Percentiles rank a stretch among this genome's conserved stretches.
Conservation (phyloP, 305 asterid genomes). For the Lippia alba region DNA sequence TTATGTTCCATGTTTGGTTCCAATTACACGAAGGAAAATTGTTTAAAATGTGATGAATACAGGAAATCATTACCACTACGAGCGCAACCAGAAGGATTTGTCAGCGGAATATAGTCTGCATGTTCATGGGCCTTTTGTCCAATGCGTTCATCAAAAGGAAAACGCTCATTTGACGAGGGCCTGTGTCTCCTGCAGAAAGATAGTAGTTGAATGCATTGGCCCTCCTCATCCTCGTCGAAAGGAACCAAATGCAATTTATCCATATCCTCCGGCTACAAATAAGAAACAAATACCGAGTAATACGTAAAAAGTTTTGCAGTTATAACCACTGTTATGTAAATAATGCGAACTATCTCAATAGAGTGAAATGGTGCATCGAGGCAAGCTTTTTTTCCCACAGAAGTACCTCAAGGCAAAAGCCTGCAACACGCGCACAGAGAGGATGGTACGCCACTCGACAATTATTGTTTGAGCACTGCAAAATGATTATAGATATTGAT, state of each 20-base stretch:
- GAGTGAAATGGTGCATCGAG: conserved; percentile 21
- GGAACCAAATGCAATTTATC: conserved; percentile 75
- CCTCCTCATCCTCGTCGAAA: conserved; percentile 86
- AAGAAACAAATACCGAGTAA: conserved; percentile 23
- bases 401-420: conserved; percentile 93
- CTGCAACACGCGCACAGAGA: conserved; percentile 99
- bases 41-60: conserved; percentile 12
- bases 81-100: conserved; percentile 92
- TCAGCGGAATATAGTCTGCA: conserved; percentile 68
- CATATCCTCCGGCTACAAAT: conserved; percentile 82
- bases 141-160: conserved; percentile 53
- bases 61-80: conserved; percentile 69
- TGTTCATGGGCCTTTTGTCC: conserved; percentile 51
- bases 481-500: conserved; percentile 33
- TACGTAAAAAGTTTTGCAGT: conserved; percentile 17
- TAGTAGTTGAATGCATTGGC: conserved; percentile 84
- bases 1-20: background rate
- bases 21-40: conserved; percentile 7
- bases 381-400: conserved; percentile 3
- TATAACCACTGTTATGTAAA: conserved; percentile 4
- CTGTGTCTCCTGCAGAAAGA: conserved; percentile 94
- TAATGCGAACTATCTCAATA: conserved; percentile 11
- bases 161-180: conserved; percentile 70
- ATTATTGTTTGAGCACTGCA: conserved; percentile 86
- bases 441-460: conserved; percentile 97